phyloP scores from a whole-genome alignment of 1,284 basidiomycete species.

The Ustilago sp. region DNA sequence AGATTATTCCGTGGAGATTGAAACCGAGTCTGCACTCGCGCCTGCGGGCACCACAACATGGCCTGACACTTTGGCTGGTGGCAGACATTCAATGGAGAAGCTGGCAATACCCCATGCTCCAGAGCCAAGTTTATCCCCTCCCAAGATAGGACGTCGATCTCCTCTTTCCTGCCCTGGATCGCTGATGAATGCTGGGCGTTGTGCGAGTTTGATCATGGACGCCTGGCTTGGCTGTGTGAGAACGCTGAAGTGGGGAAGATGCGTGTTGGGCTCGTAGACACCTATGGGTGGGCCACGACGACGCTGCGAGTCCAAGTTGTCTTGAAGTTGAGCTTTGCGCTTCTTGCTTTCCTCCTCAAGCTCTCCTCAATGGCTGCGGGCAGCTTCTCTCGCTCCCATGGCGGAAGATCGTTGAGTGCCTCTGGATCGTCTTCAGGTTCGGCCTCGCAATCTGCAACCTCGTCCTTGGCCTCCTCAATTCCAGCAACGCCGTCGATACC shows the following conservation, averaged over 20 bases:
- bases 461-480: slow-evolving; percentile 23
- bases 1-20: slow-evolving; percentile 1
- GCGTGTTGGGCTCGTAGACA: slow-evolving; percentile 66
- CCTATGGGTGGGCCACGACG: slow-evolving; percentile 61
- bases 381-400: slow-evolving; percentile 55
- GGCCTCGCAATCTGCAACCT: slow-evolving; percentile 39
- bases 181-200: slow-evolving; percentile 39
- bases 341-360: slow-evolving; percentile 32
- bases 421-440: slow-evolving; percentile 51
- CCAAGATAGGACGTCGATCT: slow-evolving; percentile 47
- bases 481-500: slow-evolving; percentile 23
- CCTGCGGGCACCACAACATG: slow-evolving; percentile 27
- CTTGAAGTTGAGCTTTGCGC: slow-evolving; percentile 27
- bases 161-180: slow-evolving; percentile 27
- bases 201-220: slow-evolving; percentile 33
- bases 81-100: slow-evolving; percentile 37
- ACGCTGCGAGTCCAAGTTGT: slow-evolving; percentile 31
- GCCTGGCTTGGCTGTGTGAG: slow-evolving; percentile 60
- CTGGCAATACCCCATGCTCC: slow-evolving; percentile 56
- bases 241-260: slow-evolving; percentile 54
- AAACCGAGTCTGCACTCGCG: slow-evolving; percentile 4
- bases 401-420: slow-evolving; percentile 56
- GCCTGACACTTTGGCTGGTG: slow-evolving; percentile 20
- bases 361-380: slow-evolving; percentile 19
- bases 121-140: slow-evolving; percentile 50